Conservation (phyloP, 208 protist genomes). For the Acanthamoeba rhysodes region DNA sequence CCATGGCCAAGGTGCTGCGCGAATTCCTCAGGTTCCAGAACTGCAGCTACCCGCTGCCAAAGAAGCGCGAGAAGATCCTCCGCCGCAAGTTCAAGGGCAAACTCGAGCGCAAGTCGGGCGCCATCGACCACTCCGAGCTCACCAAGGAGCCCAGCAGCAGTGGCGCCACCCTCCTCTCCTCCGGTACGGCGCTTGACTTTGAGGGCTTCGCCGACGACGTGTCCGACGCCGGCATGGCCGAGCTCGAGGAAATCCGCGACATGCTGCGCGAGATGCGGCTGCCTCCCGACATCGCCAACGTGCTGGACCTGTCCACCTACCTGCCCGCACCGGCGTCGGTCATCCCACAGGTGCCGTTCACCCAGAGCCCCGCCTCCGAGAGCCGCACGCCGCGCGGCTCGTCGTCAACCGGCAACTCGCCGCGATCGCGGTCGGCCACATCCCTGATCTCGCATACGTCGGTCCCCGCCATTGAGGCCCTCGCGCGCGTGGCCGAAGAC, state of each 20-base stretch:
- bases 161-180: background rate
- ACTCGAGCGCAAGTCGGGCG: background rate
- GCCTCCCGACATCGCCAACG: constrained; percentile 47
- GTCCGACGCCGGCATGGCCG: background rate
- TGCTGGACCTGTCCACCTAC: constrained; percentile 34
- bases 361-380: background rate
- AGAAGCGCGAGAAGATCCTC: background rate
- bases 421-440: background rate
- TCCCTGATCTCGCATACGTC: background rate
- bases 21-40: constrained; percentile 41
- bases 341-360: background rate
- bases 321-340: background rate
- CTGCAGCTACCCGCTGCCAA: constrained; percentile 9
- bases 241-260: constrained; percentile 29
- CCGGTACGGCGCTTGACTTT: background rate
- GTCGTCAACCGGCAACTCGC: background rate
- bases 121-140: background rate
- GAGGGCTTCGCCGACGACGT: background rate
- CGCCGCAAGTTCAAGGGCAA: constrained; percentile 4
- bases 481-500: background rate
- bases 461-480: background rate
- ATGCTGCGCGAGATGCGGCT: constrained; percentile 53
- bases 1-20: constrained; percentile 56
- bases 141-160: background rate
- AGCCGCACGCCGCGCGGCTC: background rate